Evolutionary conservation across 176 grass and related monocot species (phyloP).

Genomic region (Chloris gayana): DNA sequence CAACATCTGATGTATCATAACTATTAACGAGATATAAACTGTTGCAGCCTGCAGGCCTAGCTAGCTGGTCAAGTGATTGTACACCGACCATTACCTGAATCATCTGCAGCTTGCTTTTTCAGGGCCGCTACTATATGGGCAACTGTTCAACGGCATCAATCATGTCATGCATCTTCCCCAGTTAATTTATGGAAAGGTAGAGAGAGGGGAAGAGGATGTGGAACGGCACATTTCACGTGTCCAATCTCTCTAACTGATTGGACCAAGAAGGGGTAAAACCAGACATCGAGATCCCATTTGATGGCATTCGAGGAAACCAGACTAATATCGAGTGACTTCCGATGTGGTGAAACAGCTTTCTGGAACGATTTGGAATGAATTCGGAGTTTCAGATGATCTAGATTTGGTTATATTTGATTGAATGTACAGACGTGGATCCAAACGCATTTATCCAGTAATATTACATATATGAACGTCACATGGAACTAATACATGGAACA

Average conservation of each 20-base stretch:
- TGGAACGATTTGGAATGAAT: neutral
- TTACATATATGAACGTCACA: neutral
- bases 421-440: neutral
- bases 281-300: neutral
- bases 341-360: neutral
- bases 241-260: neutral
- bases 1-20: conserved; percentile 28
- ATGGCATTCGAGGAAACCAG: conserved; percentile 4
- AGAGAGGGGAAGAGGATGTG: conserved; percentile 1
- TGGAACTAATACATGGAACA: conserved; percentile 22
- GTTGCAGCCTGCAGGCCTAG: conserved; percentile 19
- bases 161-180: conserved; percentile 29
- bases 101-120: conserved; percentile 30
- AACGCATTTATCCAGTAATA: neutral
- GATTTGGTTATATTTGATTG: neutral
- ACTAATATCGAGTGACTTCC: neutral
- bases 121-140: conserved; percentile 23
- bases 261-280: neutral
- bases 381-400: neutral
- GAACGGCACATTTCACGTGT: conserved; percentile 29
- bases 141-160: conserved; percentile 39
- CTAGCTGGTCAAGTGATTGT: neutral
- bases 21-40: conserved; percentile 9
- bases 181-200: conserved; percentile 7
- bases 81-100: conserved; percentile 45